Percentiles rank a stretch among this genome's conserved stretches.
These are phyloP conservation scores for Alternaria sp. DNA, from an alignment of 2,329 filamentous ascomycete genomes.

Conservation along the genomic window DNA sequence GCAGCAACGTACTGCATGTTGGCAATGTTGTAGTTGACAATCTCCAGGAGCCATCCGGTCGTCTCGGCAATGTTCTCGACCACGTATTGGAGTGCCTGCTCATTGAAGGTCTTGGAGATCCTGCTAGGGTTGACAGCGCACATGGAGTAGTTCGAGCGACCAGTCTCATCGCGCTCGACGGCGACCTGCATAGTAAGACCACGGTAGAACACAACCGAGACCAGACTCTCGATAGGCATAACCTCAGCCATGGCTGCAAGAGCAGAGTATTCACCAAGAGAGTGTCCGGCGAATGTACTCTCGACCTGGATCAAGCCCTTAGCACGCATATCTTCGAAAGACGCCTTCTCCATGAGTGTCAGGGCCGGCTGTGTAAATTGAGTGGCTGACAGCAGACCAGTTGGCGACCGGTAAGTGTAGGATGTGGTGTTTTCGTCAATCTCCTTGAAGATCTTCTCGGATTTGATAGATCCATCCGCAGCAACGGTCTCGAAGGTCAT, in stretches of 20 bases:
- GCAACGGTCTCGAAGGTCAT: slow-evolving; percentile 99
- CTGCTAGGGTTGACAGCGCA: slow-evolving; percentile 98
- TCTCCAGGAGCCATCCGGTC: slow-evolving; percentile 95
- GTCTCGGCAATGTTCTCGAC: slow-evolving; percentile 94
- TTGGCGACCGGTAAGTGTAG: slow-evolving; percentile 96
- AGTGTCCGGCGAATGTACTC: slow-evolving; percentile 98
- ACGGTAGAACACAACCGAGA: slow-evolving; percentile 99
- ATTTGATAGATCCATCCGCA: slow-evolving; percentile 91
- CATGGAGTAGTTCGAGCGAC: slow-evolving; percentile 99
- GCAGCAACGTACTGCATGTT: slow-evolving; percentile 76
- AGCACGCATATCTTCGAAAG: slow-evolving; percentile 97
- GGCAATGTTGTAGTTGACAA: slow-evolving; percentile 91
- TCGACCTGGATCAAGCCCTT: slow-evolving; percentile 96
- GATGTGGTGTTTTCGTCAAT: slow-evolving; percentile 91
- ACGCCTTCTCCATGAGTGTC: slow-evolving; percentile 99
- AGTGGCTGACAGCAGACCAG: slow-evolving; percentile 92
- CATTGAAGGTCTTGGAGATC: slow-evolving; percentile 98
- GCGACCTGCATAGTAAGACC: slow-evolving; percentile 99
- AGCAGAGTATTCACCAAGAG: slow-evolving; percentile 96
- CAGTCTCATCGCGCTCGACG: slow-evolving; percentile 91
- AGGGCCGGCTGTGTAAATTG: slow-evolving; percentile 98
- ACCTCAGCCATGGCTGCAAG: slow-evolving; percentile 96
- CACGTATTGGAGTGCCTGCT: slow-evolving; percentile 95
- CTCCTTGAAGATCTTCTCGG: slow-evolving; percentile 99
- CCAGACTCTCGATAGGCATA: slow-evolving; percentile 99